Conservation (phyloP, 768 basidiomycete species). For the Piloderma croceum region DNA sequence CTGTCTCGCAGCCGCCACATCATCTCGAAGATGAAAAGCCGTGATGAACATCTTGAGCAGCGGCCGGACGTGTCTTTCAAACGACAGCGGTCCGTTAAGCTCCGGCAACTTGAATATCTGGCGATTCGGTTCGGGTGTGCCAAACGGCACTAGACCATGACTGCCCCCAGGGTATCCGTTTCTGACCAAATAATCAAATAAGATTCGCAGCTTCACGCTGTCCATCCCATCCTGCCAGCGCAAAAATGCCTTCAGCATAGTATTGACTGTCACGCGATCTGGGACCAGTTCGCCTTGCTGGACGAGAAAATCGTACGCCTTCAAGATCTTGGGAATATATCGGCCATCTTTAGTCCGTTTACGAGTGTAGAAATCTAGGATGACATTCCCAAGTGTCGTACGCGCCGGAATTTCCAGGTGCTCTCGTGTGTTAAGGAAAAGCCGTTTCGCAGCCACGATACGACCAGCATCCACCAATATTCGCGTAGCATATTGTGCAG, state of each 20-base stretch:
- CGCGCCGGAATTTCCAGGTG: constrained; percentile 26
- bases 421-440: constrained; percentile 29
- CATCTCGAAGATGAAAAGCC: constrained; percentile 52
- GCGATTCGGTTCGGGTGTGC: constrained; percentile 22
- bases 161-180: constrained; percentile 49
- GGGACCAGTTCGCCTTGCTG: constrained; percentile 45
- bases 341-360: constrained; percentile 35
- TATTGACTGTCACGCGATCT: constrained; percentile 67
- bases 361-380: constrained; percentile 46
- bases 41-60: constrained; percentile 71
- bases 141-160: constrained; percentile 39
- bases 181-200: constrained; percentile 63
- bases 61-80: constrained; percentile 56
- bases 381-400: constrained; percentile 51
- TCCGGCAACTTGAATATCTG: constrained; percentile 28
- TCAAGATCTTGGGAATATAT: constrained; percentile 32
- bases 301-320: constrained; percentile 38
- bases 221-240: constrained; percentile 44
- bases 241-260: constrained; percentile 57
- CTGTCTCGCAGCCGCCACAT: constrained; percentile 45
- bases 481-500: too few relatives aligned
- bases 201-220: constrained; percentile 35
- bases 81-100: constrained; percentile 42
- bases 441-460: constrained; percentile 36
- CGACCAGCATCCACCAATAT: too few relatives aligned